Evolutionary conservation across 768 basidiomycete species (phyloP).

Genomic region (Tylopilus felleus): DNA sequence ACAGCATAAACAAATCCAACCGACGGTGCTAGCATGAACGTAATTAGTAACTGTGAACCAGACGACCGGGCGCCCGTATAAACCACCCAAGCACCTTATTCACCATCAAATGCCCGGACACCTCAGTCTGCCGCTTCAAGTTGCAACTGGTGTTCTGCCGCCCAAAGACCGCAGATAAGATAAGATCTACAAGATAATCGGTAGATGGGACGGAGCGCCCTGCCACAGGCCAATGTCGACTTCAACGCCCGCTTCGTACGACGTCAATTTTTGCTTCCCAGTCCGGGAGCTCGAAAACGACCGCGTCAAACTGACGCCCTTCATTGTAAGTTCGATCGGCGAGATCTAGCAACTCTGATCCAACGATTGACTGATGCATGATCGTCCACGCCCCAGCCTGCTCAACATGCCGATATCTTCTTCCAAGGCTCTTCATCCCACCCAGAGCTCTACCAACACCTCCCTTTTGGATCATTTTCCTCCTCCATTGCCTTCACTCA

Average conservation of each 20-base stretch:
- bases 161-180: no score
- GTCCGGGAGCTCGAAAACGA: conserved; percentile 46
- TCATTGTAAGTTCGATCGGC: conserved; percentile 37
- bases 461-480: conserved; percentile 50
- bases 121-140: no score
- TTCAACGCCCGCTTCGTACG: background rate
- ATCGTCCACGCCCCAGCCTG: conserved; percentile 32
- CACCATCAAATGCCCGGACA: no score
- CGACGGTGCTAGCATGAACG: no score
- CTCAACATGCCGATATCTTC: conserved; percentile 42
- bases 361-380: no score
- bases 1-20: no score
- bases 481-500: conserved; percentile 35
- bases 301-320: conserved; percentile 47
- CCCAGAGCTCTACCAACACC: conserved; percentile 43
- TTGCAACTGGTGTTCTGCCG: no score
- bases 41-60: no score
- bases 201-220: background rate
- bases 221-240: background rate
- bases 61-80: no score
- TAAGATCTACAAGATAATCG: no score
- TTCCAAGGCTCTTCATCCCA: conserved; percentile 32
- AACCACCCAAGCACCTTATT: no score
- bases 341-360: background rate
- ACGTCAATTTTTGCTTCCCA: conserved; percentile 35